phyloP scores from a whole-genome alignment of 169 alveolate genomes.

The Plasmodium gaboni region DNA sequence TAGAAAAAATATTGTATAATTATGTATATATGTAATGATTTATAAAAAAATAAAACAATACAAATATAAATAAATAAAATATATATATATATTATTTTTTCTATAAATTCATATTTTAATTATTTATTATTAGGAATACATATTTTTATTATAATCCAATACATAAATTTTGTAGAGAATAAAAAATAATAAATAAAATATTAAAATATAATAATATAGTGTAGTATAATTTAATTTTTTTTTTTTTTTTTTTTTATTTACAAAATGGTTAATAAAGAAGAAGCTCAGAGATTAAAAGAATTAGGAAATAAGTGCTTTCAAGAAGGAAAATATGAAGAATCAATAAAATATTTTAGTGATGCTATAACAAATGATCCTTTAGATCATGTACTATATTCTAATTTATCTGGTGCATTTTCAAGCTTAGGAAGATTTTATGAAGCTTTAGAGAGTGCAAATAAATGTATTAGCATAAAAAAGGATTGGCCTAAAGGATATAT shows the following conservation, averaged over 20 bases:
- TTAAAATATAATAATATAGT: too few relatives aligned
- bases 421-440: conserved; percentile 89
- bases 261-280: conserved; percentile 65
- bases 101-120: too few relatives aligned
- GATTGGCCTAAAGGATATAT: conserved; percentile 95
- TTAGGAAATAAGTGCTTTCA: conserved; percentile 94
- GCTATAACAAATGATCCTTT: conserved; percentile 93
- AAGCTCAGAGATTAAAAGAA: conserved; percentile 91
- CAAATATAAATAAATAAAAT: too few relatives aligned
- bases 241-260: too few relatives aligned
- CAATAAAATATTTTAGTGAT: conserved; percentile 92
- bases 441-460: conserved; percentile 94
- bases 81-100: too few relatives aligned
- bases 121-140: too few relatives aligned
- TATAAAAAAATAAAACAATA: too few relatives aligned
- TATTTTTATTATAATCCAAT: too few relatives aligned
- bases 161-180: too few relatives aligned
- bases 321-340: conserved; percentile 92
- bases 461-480: conserved; percentile 93
- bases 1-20: too few relatives aligned
- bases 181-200: too few relatives aligned
- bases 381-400: conserved; percentile 95
- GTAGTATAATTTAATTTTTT: background rate
- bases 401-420: conserved; percentile 95
- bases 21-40: too few relatives aligned